Base-by-base conservation (phyloP, 495 filamentous ascomycete genomes). In the Penicillium dipodomyicola region DNA sequence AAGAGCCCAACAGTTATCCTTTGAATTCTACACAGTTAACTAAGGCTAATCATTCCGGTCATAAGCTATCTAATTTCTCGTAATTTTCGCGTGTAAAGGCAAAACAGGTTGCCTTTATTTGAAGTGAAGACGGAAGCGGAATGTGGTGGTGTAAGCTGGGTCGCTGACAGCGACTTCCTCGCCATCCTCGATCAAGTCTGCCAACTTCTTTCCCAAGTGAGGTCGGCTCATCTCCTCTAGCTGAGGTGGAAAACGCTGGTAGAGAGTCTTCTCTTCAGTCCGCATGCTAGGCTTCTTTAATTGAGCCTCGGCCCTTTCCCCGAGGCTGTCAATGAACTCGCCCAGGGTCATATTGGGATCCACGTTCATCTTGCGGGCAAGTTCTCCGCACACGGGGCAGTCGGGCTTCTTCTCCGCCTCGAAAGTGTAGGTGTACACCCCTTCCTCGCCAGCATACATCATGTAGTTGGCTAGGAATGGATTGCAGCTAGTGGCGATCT, bases 381-480 rank as follows among this genome's bases (percentile, higher is more conserved):
- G 71, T 55, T 89, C 87, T 5, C 93, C 91, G 65, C 95, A 99
- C 23, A 97, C 95, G 5, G 95, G 92, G 60, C 95, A 99, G 65
- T 96, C 95, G 8, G 84, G 76, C 67, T 96, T 97, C 75, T 88
- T 86, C 69, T 96, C 85, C 59, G 96, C 91, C 62, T 89, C 84
- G 71, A 97, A 97, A 0, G 93, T 97, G 68, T 96, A 96, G 0
- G 95, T 99, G 76, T 97, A 99, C 49, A 97, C 84, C 59, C 88
- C 82, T 63, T 94, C 92, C 67, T 99, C 90, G 37, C 95, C 95
- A 29, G 87, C 96, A 73, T 97, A 99, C 90, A 96, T 96, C 92
- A 97, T 97, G 71, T 99, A 99, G 67, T 95, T 99, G 60, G 89
- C 84, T 1, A 97, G 81, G 55, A 81, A 87, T 0, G 94, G 90